Evolutionary conservation across 495 filamentous ascomycete genomes (phyloP).

Genomic region (Aspergillus cavernicola): DNA sequence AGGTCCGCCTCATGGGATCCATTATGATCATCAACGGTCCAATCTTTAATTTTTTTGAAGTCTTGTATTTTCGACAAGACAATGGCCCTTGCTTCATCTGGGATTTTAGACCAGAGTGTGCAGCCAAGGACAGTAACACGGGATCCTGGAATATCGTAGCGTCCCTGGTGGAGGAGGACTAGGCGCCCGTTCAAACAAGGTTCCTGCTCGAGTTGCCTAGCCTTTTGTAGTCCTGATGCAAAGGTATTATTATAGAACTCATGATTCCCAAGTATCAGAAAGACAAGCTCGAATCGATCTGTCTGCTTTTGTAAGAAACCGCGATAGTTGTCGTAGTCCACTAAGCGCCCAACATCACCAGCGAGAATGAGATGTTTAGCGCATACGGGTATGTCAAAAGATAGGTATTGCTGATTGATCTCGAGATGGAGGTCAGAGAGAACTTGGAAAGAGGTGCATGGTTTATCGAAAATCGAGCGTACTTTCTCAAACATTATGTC

Average conservation of each 20-base stretch:
- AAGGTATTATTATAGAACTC: slow-evolving; percentile 51
- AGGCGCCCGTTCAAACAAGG: slow-evolving; percentile 39
- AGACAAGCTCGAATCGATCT: slow-evolving; percentile 41
- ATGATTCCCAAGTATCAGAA: slow-evolving; percentile 56
- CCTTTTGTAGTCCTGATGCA: slow-evolving; percentile 35
- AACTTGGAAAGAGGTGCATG: slow-evolving; percentile 40
- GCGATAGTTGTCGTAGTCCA: slow-evolving; percentile 50
- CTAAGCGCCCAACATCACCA: slow-evolving; percentile 55
- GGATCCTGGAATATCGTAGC: slow-evolving; percentile 38
- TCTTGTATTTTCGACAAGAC: slow-evolving; percentile 43
- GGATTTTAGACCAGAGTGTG: slow-evolving; percentile 53
- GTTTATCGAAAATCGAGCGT: slow-evolving; percentile 8
- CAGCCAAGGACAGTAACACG: slow-evolving; percentile 51
- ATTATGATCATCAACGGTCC: slow-evolving; percentile 49
- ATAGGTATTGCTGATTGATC: slow-evolving; percentile 46
- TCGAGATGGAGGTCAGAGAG: slow-evolving; percentile 60
- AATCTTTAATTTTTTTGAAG: slow-evolving; percentile 47
- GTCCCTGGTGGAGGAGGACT: slow-evolving; percentile 41
- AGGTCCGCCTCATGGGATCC: slow-evolving; percentile 38
- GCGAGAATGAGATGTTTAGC: slow-evolving; percentile 53
- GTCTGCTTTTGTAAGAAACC: slow-evolving; percentile 47
- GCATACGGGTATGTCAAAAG: slow-evolving; percentile 42
- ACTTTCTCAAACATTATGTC: slow-evolving; percentile 16
- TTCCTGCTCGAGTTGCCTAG: slow-evolving; percentile 42
- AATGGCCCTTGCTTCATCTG: slow-evolving; percentile 28